A percentile compares a stretch with the other conserved stretches of the same genome.
These are phyloP conservation scores for Adansonia rubrostipa DNA, from an alignment of 441 rosid species.

Conservation along the genomic window DNA sequence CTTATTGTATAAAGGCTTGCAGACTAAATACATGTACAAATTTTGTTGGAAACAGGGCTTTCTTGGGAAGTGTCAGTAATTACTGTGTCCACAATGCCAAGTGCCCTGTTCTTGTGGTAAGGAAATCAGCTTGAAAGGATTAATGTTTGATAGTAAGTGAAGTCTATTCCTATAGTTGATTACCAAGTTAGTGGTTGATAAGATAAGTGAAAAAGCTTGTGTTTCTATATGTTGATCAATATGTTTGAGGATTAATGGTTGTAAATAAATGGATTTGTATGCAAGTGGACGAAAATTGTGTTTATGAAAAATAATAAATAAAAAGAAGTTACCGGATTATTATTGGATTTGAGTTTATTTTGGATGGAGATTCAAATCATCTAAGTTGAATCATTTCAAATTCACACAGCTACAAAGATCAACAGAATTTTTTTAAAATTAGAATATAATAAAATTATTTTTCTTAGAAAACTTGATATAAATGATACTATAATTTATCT, in stretches of 20 bases:
- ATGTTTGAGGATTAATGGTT: conserved; percentile 3
- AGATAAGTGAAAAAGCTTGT: not conserved
- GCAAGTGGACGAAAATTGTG: not conserved
- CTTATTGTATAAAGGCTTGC: not conserved
- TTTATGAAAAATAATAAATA: not conserved
- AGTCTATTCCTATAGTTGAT: not conserved
- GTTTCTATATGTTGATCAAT: not conserved
- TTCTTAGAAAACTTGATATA: too few relatives aligned
- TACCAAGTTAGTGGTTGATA: not conserved
- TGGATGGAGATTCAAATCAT: too few relatives aligned
- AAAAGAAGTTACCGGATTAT: not conserved
- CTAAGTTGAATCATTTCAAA: not conserved
- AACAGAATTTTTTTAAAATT: too few relatives aligned
- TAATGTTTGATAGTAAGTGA: not conserved
- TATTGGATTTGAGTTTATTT: not conserved
- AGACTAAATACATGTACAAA: not conserved
- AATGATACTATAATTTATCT: too few relatives aligned
- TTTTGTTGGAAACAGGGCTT: conserved; percentile 46
- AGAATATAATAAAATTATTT: too few relatives aligned
- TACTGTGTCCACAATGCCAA: conserved; percentile 52
- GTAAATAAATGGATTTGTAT: not conserved
- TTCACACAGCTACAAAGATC: too few relatives aligned
- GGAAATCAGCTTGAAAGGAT: conserved; percentile 38
- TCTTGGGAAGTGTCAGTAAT: conserved; percentile 58
- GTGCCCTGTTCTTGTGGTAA: conserved; percentile 60